These are phyloP conservation scores for Cladophialophora psammophila DNA, from an alignment of 2,329 filamentous ascomycete species.

Conservation along the genomic window DNA sequence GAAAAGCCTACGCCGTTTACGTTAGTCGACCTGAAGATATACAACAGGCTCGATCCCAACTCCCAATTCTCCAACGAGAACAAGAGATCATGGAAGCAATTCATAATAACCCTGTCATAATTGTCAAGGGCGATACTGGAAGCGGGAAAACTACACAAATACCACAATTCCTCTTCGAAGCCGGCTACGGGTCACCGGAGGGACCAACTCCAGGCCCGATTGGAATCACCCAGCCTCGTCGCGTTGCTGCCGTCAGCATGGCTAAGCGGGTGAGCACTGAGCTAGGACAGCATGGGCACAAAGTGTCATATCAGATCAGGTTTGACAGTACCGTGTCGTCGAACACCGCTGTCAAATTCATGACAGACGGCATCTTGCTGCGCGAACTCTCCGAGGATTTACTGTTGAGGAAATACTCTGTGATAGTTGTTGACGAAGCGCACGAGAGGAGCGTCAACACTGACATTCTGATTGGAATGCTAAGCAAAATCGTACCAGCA, in stretches of 20 bases:
- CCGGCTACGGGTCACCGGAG: slow-evolving; percentile 81
- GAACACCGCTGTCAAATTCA: slow-evolving; percentile 94
- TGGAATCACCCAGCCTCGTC: slow-evolving; percentile 89
- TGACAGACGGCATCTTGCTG: slow-evolving; percentile 96
- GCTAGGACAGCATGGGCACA: slow-evolving; percentile 75
- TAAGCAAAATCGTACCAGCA: slow-evolving; percentile 88
- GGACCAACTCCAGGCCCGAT: slow-evolving; percentile 90
- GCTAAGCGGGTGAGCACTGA: slow-evolving; percentile 89
- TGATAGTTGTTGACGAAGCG: slow-evolving; percentile 93
- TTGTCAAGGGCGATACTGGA: slow-evolving; percentile 93
- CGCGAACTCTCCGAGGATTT: slow-evolving; percentile 92
- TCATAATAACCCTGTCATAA: slow-evolving; percentile 85
- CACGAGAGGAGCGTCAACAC: slow-evolving; percentile 98
- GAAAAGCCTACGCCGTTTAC: slow-evolving; percentile 78
- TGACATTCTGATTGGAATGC: slow-evolving; percentile 96
- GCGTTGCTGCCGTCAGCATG: slow-evolving; percentile 97
- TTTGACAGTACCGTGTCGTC: slow-evolving; percentile 84
- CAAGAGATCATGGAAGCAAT: slow-evolving; percentile 98
- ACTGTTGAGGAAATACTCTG: slow-evolving; percentile 85
- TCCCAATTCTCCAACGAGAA: slow-evolving; percentile 93
- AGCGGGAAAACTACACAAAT: slow-evolving; percentile 98
- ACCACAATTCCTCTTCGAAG: slow-evolving; percentile 93
- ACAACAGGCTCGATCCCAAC: slow-evolving; percentile 76
- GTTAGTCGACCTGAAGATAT: slow-evolving; percentile 75
- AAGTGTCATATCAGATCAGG: slow-evolving; percentile 91